A percentile compares a stretch with the other conserved stretches of the same genome.
Conservation (phyloP, 495 filamentous ascomycete species). For the Annulohypoxylon bovei region DNA sequence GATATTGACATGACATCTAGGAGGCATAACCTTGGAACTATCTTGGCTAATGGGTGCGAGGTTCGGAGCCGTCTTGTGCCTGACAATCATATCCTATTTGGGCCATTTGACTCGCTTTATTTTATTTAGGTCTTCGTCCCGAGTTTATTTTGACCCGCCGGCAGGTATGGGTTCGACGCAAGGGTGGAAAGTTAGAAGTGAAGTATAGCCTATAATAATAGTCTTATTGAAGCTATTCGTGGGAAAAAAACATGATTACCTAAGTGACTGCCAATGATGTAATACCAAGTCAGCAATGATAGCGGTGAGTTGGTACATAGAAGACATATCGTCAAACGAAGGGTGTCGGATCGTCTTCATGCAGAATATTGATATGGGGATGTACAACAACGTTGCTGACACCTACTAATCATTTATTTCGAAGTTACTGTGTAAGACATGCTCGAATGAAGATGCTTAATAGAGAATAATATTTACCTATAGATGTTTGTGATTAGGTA, state of each 20-base stretch:
- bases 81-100: background rate
- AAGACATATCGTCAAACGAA: conserved; percentile 17
- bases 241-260: background rate
- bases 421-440: background rate
- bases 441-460: background rate
- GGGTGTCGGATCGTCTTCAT: conserved; percentile 35
- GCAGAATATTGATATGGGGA: conserved; percentile 16
- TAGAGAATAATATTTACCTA: background rate
- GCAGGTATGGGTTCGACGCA: background rate
- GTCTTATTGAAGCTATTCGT: background rate
- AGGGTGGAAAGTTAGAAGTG: background rate
- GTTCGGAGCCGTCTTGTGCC: background rate
- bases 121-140: conserved; percentile 2
- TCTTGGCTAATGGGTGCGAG: background rate
- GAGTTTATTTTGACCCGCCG: background rate
- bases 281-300: conserved; percentile 6
- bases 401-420: background rate
- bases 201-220: background rate
- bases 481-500: background rate
- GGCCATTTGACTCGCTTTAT: background rate
- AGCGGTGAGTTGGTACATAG: conserved; percentile 17
- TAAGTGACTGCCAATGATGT: background rate
- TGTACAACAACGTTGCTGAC: conserved; percentile 5
- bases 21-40: background rate
- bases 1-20: background rate